A percentile compares a stretch with the other conserved stretches of the same genome.
Evolutionary conservation across 208 protist species (phyloP).

Genomic region (Sergeia podlipaevii): DNA sequence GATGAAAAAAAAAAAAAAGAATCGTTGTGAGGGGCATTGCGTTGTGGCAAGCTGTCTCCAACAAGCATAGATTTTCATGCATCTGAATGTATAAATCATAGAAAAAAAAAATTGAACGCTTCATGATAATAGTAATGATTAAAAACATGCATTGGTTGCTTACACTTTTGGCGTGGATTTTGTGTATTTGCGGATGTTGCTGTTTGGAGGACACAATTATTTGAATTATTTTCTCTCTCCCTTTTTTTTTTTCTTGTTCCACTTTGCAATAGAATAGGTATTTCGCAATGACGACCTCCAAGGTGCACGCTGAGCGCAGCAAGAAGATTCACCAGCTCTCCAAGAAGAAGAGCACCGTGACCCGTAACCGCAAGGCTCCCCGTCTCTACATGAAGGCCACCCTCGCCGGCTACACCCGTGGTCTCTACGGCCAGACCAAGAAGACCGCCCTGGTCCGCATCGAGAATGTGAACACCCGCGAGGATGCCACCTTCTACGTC

Average conservation of each 20-base stretch:
- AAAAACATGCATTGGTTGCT: too few relatives aligned
- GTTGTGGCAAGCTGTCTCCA: too few relatives aligned
- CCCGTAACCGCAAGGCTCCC: conserved; percentile 81
- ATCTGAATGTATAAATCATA: too few relatives aligned
- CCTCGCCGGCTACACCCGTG: conserved; percentile 87
- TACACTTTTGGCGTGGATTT: background rate
- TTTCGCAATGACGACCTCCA: conserved; percentile 53
- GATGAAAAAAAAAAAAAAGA: too few relatives aligned
- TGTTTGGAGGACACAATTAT: too few relatives aligned
- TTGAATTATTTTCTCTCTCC: conserved; percentile 1
- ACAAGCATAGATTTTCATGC: too few relatives aligned
- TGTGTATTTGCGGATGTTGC: background rate
- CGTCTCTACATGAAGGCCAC: conserved; percentile 93
- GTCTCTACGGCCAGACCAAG: conserved; percentile 92
- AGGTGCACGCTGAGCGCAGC: conserved; percentile 82
- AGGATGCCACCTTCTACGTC: conserved; percentile 97
- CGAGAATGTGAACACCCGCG: conserved; percentile 95
- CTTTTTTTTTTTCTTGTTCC: conserved; percentile 21
- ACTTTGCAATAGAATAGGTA: conserved; percentile 4
- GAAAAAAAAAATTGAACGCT: too few relatives aligned
- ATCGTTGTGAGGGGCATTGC: too few relatives aligned
- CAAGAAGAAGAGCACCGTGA: conserved; percentile 83
- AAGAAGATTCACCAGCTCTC: conserved; percentile 89
- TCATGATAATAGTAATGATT: too few relatives aligned
- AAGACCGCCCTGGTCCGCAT: conserved; percentile 95